These are phyloP conservation scores for Trichoderma cornu-damae DNA, from an alignment of 2,329 filamentous ascomycete species.

Conservation along the genomic window DNA sequence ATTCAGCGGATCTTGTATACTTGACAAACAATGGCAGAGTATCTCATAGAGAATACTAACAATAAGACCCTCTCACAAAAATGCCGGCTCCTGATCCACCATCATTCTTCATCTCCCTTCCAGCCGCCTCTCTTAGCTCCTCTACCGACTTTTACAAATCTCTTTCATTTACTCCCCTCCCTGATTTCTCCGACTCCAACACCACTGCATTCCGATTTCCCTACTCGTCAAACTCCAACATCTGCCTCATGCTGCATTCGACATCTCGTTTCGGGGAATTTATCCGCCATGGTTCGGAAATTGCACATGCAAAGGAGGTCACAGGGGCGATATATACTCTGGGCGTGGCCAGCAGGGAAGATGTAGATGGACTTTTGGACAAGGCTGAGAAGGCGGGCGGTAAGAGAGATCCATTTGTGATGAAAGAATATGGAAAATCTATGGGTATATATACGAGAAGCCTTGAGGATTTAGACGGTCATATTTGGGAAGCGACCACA, in stretches of 20 bases:
- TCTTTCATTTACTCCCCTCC: conserved; percentile 17
- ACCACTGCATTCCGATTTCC: conserved; percentile 22
- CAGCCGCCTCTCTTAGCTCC: not conserved
- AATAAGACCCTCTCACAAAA: not conserved
- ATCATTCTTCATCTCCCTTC: conserved; percentile 16
- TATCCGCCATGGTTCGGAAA: conserved; percentile 21
- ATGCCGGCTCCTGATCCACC: conserved; percentile 7
- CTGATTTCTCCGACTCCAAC: conserved; percentile 19
- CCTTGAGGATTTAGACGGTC: conserved; percentile 24
- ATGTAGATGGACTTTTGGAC: conserved; percentile 21
- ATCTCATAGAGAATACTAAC: not conserved
- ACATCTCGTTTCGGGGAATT: conserved; percentile 22
- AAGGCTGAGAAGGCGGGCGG: conserved; percentile 23
- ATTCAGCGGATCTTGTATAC: not conserved
- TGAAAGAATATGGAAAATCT: conserved; percentile 20
- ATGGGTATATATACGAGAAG: conserved; percentile 24
- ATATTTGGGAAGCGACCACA: conserved; percentile 25
- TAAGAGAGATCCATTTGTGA: conserved; percentile 21
- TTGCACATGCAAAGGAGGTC: conserved; percentile 20
- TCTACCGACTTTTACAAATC: conserved; percentile 19
- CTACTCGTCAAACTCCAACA: conserved; percentile 20
- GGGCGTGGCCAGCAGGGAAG: conserved; percentile 18
- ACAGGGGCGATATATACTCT: conserved; percentile 22
- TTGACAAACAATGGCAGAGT: not conserved
- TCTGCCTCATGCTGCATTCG: conserved; percentile 24